These are phyloP conservation scores for Polychytrium aggregatum DNA, from an alignment of 192 early-diverging fungal species.

Conservation along the genomic window DNA sequence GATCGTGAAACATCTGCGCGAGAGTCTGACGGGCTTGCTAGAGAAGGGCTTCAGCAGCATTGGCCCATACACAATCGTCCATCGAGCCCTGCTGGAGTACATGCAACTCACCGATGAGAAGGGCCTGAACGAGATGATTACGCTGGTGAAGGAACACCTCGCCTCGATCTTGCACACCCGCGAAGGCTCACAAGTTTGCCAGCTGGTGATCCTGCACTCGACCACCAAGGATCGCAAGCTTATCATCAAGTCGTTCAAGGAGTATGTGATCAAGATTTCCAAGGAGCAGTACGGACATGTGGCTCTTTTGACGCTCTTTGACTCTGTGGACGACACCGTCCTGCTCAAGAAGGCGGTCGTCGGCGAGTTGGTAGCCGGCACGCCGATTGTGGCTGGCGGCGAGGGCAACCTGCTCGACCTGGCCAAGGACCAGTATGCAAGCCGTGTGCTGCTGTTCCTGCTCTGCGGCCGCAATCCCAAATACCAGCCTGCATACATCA, in stretches of 20 bases:
- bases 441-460: slow-evolving; percentile 70
- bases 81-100: slow-evolving; percentile 79
- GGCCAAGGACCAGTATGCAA: slow-evolving; percentile 61
- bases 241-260: slow-evolving; percentile 78
- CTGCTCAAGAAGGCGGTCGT: slow-evolving; percentile 68
- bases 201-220: slow-evolving; percentile 67
- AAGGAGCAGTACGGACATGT: slow-evolving; percentile 82
- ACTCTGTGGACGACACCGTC: slow-evolving; percentile 89
- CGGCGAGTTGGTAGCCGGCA: slow-evolving; percentile 25
- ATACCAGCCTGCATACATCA: slow-evolving; percentile 59
- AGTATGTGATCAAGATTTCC: slow-evolving; percentile 66
- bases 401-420: slow-evolving; percentile 31
- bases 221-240: slow-evolving; percentile 83
- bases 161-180: slow-evolving; percentile 84
- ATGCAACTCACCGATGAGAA: slow-evolving; percentile 54
- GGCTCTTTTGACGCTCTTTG: slow-evolving; percentile 71
- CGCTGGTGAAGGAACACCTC: slow-evolving; percentile 68
- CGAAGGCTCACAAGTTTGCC: slow-evolving; percentile 78
- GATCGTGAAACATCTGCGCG: slow-evolving; percentile 60
- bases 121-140: slow-evolving; percentile 53
- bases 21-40: slow-evolving; percentile 57
- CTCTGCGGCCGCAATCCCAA: slow-evolving; percentile 64
- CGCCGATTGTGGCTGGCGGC: slow-evolving; percentile 6
- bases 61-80: slow-evolving; percentile 67
- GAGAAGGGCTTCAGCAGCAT: slow-evolving; percentile 64